These are phyloP conservation scores for Malania oleifera DNA, from an alignment of 164 flowering plant species.

Conservation along the genomic window DNA sequence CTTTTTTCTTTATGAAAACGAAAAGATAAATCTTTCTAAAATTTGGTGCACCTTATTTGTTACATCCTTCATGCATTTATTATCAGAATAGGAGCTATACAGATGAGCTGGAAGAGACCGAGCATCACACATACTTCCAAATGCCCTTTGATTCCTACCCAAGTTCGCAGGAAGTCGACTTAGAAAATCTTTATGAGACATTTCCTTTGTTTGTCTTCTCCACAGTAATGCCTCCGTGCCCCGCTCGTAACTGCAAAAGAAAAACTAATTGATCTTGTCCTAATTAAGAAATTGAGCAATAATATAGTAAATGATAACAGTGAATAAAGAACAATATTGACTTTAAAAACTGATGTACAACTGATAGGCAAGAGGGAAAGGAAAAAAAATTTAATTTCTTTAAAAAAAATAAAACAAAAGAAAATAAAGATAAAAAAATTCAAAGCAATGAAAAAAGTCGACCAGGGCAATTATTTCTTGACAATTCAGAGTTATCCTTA, in stretches of 20 bases:
- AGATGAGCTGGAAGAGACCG: background rate
- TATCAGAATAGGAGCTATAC: background rate
- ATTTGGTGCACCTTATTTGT: background rate
- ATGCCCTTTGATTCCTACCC: background rate
- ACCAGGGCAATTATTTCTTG: no score
- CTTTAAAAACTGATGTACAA: no score
- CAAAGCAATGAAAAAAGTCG: no score
- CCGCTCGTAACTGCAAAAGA: background rate
- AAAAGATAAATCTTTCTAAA: background rate
- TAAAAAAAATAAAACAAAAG: no score
- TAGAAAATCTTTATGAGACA: background rate
- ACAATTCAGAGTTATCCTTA: no score
- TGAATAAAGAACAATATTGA: no score
- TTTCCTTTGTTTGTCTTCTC: background rate
- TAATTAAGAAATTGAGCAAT: no score
- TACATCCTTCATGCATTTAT: background rate
- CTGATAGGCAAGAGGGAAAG: no score
- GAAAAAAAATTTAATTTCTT: no score
- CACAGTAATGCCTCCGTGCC: background rate
- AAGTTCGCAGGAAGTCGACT: background rate
- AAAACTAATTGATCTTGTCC: no score
- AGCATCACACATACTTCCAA: background rate
- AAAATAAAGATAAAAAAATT: no score
- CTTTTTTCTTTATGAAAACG: background rate
- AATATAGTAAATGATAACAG: no score